A percentile compares a stretch with the other conserved stretches of the same genome.
Conservation (phyloP, 2,329 filamentous ascomycete species). For the Apiospora phragmitis region DNA sequence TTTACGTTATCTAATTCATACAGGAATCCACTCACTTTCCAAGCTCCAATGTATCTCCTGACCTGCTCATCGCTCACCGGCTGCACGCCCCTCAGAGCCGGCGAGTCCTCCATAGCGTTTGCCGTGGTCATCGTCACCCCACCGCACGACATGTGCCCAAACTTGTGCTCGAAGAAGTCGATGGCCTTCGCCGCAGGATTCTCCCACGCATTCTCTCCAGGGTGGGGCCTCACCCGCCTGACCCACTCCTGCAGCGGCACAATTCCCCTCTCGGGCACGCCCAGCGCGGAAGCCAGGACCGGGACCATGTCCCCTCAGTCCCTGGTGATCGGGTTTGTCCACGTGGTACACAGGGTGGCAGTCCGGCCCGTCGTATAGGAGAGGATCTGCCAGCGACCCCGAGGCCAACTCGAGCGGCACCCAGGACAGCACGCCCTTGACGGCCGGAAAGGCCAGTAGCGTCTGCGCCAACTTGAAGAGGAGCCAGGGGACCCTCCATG, state of each 20-base stretch:
- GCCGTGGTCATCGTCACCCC: constrained; percentile 26
- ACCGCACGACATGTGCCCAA: constrained; percentile 30
- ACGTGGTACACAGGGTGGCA: constrained; percentile 27
- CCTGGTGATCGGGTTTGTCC: constrained; percentile 29
- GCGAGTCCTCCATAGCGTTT: constrained; percentile 23
- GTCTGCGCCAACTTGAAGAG: constrained; percentile 51
- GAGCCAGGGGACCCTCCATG: constrained; percentile 49
- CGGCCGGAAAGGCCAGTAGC: constrained; percentile 39
- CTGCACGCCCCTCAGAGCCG: constrained; percentile 15
- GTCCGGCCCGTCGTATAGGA: constrained; percentile 11
- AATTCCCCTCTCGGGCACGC: constrained; percentile 17
- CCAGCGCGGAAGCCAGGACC: constrained; percentile 21
- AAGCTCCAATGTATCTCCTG: constrained; percentile 20
- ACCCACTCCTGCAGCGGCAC: constrained; percentile 29
- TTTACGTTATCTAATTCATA: too few species aligned
- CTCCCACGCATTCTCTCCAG: constrained; percentile 17
- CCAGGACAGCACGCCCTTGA: constrained; percentile 44
- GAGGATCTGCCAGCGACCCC: constrained; percentile 23
- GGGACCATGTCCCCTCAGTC: constrained; percentile 22
- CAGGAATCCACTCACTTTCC: constrained; percentile 23
- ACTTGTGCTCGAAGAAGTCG: constrained; percentile 31
- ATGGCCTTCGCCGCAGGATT: constrained; percentile 27
- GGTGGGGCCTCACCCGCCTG: constrained; percentile 20
- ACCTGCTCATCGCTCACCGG: constrained; percentile 21
- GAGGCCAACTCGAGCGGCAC: constrained; percentile 41